Evolutionary conservation across 768 basidiomycete genomes (phyloP), one percentile per base, ranked within the genome.

Genomic region (Tulasnella sp.): DNA sequence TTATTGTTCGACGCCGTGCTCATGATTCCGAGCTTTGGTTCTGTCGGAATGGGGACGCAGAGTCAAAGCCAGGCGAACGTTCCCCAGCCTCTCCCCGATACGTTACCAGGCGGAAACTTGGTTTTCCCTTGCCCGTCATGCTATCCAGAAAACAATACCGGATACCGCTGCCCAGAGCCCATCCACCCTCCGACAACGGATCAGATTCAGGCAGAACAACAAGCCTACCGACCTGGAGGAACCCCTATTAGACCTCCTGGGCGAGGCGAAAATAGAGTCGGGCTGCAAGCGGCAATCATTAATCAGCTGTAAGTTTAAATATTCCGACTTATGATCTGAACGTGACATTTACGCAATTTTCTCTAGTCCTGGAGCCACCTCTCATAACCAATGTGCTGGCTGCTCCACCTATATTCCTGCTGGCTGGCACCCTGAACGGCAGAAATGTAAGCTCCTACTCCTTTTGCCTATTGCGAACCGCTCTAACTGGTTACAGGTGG

Each of bases 111-210:
- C 6, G 79, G 79, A 28, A 80, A 73, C 37, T 42, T 80, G 8
- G 74, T 80, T 11, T 80, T 80, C 74, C 79, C 79, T 12, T 80
- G 79, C 34, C 79, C 79, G 16, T 80, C 79, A 22, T 80, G 79
- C 73, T 48, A 48, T 34, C 37, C 79, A 7, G 79, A 75, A 14
- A 80, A 80, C 72, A 34, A 46, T 24, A 80, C 79, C 1, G 79
- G 79, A 14, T 80, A 80, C 40, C 42, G 42, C 5, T 80, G 79
- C 50, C 79, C 69, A 22, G 46, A 80, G 18, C 79, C 79, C 28
- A 80, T 80, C 48, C 44, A 73, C n/a, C 31, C 46, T 7, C 79
- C 79, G 1, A 74, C 79, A 9, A 3, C 18, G 44, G 79, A 72
- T 0, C 79, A 80, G 42, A 80, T 80, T 41, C 41, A 69, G 11